Percentiles rank a stretch among this genome's conserved stretches.
Conservation (phyloP, 768 basidiomycete genomes). For the Mycena indigotica region DNA sequence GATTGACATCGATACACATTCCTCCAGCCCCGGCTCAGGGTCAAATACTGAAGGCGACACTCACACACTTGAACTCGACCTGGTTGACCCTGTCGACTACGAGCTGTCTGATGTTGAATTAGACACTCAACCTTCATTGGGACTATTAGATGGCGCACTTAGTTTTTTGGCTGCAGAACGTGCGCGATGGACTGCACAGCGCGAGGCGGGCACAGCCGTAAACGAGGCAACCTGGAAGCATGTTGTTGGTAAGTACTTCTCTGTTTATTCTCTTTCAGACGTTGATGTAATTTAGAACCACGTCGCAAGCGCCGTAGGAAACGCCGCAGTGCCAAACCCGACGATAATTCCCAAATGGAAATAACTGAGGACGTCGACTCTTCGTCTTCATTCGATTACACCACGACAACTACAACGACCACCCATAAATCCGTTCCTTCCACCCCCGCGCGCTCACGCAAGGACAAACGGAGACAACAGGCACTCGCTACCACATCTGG, state of each 20-base stretch:
- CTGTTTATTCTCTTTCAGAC: constrained; percentile 6
- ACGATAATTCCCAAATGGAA: constrained; percentile 14
- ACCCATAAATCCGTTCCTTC: constrained; percentile 21
- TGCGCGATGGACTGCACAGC: constrained; percentile 55
- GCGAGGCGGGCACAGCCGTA: constrained; percentile 33
- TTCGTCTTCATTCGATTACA: constrained; percentile 28
- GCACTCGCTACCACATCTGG: constrained; percentile 12
- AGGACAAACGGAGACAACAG: constrained; percentile 20
- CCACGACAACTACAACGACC: constrained; percentile 22
- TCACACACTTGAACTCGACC: constrained; percentile 14
- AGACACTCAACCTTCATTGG: constrained; percentile 62
- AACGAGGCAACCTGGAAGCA: constrained; percentile 38
- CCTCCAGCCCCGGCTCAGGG: constrained; percentile 22
- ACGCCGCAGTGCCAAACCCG: constrained; percentile 26
- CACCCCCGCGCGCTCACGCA: constrained; percentile 19
- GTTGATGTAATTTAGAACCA: constrained; percentile 28
- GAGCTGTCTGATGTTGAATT: constrained; percentile 25
- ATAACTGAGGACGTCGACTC: constrained; percentile 22
- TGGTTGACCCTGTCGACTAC: constrained; percentile 20
- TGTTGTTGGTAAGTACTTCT: constrained; percentile 40
- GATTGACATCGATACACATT: constrained; percentile 19
- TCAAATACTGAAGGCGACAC: constrained; percentile 25
- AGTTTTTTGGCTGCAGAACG: constrained; percentile 77
- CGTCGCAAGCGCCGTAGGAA: constrained; percentile 41
- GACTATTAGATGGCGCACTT: constrained; percentile 71